A percentile compares a stretch with the other conserved stretches of the same genome.
Conservation (phyloP, 768 basidiomycete genomes). For the Pleurotus platypus region DNA sequence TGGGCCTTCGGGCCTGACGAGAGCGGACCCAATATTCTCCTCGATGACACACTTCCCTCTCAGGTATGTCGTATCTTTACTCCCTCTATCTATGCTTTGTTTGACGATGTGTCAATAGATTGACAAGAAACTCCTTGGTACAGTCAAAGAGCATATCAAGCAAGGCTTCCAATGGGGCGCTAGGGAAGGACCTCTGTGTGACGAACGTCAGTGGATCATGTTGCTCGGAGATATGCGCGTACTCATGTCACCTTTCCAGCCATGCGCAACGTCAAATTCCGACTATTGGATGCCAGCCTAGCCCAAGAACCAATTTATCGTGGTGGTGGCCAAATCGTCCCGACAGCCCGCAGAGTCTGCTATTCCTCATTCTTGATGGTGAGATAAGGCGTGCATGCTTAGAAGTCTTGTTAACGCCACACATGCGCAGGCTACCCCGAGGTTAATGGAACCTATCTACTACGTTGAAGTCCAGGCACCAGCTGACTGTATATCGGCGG, state of each 20-base stretch:
- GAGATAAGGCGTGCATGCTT: constrained; percentile 21
- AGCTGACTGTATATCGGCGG: constrained; percentile 96
- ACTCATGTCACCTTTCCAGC: constrained; percentile 43
- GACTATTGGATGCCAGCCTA: constrained; percentile 86
- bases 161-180: constrained; percentile 99
- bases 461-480: constrained; percentile 99
- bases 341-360: constrained; percentile 97
- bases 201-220: constrained; percentile 78
- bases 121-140: constrained; percentile 87
- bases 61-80: constrained; percentile 48
- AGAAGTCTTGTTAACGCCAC: constrained; percentile 3
- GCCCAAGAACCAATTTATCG: constrained; percentile 97
- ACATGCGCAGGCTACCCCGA: constrained; percentile 74
- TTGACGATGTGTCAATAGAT: constrained; percentile 41
- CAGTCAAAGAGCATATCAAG: constrained; percentile 93
- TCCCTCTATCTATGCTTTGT: neutral
- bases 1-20: constrained; percentile 99
- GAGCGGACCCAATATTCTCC: constrained; percentile 85
- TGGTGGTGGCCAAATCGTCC: constrained; percentile 97
- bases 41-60: constrained; percentile 95
- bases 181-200: constrained; percentile 94
- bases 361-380: constrained; percentile 99
- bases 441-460: constrained; percentile 96
- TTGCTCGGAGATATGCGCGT: neutral
- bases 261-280: constrained; percentile 98